A percentile compares a stretch with the other conserved stretches of the same genome.
Conservation (phyloP, 768 basidiomycete species). For the Termitomyces sp. region DNA sequence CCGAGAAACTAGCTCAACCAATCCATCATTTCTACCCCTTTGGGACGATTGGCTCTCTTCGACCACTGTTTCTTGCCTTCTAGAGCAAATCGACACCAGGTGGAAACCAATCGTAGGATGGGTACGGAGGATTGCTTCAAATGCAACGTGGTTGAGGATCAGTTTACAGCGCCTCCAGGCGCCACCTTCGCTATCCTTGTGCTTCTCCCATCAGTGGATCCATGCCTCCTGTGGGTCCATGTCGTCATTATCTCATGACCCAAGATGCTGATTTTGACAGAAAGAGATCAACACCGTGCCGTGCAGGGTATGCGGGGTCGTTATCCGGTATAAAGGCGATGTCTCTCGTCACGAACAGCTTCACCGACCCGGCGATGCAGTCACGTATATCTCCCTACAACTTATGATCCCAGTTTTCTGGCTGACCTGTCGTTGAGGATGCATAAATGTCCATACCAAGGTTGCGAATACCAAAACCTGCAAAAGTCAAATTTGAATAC, state of each 20-base stretch:
- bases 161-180: background rate
- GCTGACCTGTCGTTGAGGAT: constrained; percentile 14
- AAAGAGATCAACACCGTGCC: constrained; percentile 16
- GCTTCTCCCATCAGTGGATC: constrained; percentile 5
- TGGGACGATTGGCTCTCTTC: constrained; percentile 10
- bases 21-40: constrained; percentile 12
- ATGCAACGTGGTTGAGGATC: background rate
- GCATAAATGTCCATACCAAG: constrained; percentile 22
- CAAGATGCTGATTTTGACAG: constrained; percentile 4
- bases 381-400: constrained; percentile 9
- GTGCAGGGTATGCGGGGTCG: constrained; percentile 13
- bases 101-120: constrained; percentile 14
- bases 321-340: constrained; percentile 17
- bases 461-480: constrained; percentile 21
- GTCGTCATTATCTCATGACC: background rate
- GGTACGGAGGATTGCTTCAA: constrained; percentile 8
- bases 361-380: constrained; percentile 8
- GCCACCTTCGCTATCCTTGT: background rate
- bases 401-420: background rate
- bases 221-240: constrained; percentile 10
- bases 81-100: constrained; percentile 10
- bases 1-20: constrained; percentile 5
- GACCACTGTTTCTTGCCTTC: constrained; percentile 5
- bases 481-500: constrained; percentile 26
- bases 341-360: constrained; percentile 15